These are phyloP conservation scores for Pelargonium exstipulatum DNA, from an alignment of 441 rosid species.

Conservation along the genomic window DNA sequence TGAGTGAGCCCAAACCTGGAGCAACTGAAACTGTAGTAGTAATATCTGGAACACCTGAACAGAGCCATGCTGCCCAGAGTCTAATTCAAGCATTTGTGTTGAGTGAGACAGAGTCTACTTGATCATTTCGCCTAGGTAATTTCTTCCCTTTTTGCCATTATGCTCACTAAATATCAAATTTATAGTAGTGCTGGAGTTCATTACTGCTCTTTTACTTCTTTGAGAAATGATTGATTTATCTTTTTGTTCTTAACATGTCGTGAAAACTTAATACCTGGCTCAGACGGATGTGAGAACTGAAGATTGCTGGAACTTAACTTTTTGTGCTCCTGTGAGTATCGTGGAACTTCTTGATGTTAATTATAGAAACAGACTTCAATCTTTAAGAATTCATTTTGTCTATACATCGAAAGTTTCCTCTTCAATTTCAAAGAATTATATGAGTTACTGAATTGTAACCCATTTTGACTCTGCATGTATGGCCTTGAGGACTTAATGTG, in stretches of 20 bases:
- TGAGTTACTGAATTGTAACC: slow-evolving; percentile 18
- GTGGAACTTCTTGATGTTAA: slow-evolving; percentile 21
- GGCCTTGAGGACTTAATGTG: not conserved
- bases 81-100: slow-evolving; percentile 78
- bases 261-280: slow-evolving; percentile 13
- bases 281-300: slow-evolving; percentile 20
- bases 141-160: not conserved
- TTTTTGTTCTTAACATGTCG: slow-evolving; percentile 2
- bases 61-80: slow-evolving; percentile 78
- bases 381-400: slow-evolving; percentile 9
- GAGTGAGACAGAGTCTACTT: slow-evolving; percentile 50
- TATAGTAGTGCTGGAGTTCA: not conserved
- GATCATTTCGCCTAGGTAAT: slow-evolving; percentile 27
- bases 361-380: slow-evolving; percentile 18
- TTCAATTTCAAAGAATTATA: slow-evolving; percentile 16
- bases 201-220: slow-evolving; percentile 2
- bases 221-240: slow-evolving; percentile 4
- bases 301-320: slow-evolving; percentile 18
- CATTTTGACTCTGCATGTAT: not conserved
- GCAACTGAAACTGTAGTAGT: slow-evolving; percentile 53
- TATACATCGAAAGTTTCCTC: slow-evolving; percentile 12
- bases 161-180: not conserved
- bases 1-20: slow-evolving; percentile 53
- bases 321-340: slow-evolving; percentile 16
- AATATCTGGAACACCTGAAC: slow-evolving; percentile 84